Evolutionary conservation across 345 rosid genomes (phyloP).

Genomic region (Citrus glauca): DNA sequence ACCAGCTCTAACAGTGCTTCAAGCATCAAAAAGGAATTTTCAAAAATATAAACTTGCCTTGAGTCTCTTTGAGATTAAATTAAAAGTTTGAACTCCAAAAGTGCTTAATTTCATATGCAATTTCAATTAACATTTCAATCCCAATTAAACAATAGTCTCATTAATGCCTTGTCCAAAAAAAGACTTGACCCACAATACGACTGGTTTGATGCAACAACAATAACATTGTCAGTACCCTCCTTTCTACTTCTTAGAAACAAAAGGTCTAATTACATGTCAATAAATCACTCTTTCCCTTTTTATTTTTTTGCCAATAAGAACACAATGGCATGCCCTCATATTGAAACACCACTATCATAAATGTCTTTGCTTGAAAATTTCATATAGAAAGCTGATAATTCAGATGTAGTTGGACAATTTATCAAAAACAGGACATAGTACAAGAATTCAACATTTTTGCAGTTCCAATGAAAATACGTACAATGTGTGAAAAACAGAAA

Average conservation of each 20-base stretch:
- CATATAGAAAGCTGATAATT: background rate
- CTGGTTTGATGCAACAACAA: background rate
- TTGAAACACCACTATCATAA: background rate
- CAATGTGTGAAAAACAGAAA: background rate
- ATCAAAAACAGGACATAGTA: background rate
- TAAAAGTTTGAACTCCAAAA: background rate
- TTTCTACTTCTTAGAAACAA: background rate
- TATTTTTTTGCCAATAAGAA: background rate
- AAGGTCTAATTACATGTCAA: background rate
- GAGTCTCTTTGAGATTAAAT: background rate
- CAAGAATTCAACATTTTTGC: background rate
- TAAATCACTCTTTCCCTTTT: background rate
- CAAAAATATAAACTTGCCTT: background rate
- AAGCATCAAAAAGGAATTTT: background rate
- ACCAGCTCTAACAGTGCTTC: slow-evolving; percentile 7
- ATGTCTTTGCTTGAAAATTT: background rate
- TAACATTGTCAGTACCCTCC: background rate
- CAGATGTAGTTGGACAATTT: background rate
- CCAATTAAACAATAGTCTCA: background rate
- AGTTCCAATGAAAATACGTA: background rate
- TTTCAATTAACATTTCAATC: background rate
- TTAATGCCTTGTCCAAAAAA: background rate
- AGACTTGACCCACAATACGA: background rate
- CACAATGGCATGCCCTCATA: background rate
- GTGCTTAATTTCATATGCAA: background rate